Conservation (phyloP, 768 basidiomycete species). For the Tylopilus balloui region DNA sequence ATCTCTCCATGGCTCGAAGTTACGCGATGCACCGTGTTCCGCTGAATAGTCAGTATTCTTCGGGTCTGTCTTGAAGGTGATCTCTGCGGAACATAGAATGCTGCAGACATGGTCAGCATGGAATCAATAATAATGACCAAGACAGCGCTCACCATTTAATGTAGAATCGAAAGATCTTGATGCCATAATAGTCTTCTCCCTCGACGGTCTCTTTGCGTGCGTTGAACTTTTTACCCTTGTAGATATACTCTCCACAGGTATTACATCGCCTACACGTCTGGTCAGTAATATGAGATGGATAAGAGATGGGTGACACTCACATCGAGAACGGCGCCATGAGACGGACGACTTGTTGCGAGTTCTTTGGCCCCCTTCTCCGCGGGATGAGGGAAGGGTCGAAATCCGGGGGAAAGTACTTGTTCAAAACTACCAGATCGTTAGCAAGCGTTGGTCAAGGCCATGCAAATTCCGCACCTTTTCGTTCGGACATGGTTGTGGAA, state of each 20-base stretch:
- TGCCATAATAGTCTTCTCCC: constrained; percentile 96
- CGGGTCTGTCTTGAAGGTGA: constrained; percentile 99
- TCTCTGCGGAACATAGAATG: constrained; percentile 94
- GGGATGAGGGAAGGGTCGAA: constrained; percentile 97
- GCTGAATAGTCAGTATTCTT: constrained; percentile 93
- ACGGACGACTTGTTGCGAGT: constrained; percentile 95
- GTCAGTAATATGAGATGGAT: constrained; percentile 8
- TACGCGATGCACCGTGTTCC: constrained; percentile 95
- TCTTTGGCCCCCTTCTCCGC: constrained; percentile 83
- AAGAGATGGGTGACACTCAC: constrained; percentile 39
- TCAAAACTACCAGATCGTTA: constrained; percentile 56
- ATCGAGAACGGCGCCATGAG: constrained; percentile 99
- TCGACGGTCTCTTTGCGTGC: constrained; percentile 98
- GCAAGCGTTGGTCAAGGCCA: neutral
- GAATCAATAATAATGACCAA: neutral
- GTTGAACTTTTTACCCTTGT: constrained; percentile 99
- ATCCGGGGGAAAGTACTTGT: constrained; percentile 97
- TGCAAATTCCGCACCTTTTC: constrained; percentile 54
- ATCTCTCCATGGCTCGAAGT: constrained; percentile 97
- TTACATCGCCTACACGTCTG: constrained; percentile 69
- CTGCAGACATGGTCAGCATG: constrained; percentile 39
- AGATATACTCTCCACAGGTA: constrained; percentile 97
- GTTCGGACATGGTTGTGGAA: constrained; percentile 63
- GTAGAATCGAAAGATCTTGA: constrained; percentile 93
- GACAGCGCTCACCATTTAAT: constrained; percentile 70